A percentile compares a stretch with the other conserved stretches of the same genome.
Evolutionary conservation across 2,329 filamentous ascomycete species (phyloP).

Genomic region (Corinectria fuckeliana): DNA sequence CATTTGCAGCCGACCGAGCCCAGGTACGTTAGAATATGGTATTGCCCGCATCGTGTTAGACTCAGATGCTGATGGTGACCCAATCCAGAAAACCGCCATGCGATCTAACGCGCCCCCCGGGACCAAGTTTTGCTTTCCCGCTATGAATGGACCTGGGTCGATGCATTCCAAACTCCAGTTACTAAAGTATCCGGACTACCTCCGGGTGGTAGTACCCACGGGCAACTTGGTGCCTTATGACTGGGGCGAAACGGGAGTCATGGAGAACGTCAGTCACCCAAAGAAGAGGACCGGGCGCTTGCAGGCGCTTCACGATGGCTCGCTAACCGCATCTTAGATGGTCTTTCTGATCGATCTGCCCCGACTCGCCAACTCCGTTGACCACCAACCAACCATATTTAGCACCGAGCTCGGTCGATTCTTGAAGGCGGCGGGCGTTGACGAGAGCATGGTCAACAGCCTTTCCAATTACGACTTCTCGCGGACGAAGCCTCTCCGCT

Average conservation of each 20-base stretch:
- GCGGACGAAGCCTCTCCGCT: constrained; percentile 72
- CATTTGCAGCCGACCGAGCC: constrained; percentile 59
- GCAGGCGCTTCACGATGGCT: constrained; percentile 12
- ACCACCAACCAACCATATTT: constrained; percentile 57
- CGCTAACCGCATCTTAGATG: constrained; percentile 55
- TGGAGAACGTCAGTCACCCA: constrained; percentile 75
- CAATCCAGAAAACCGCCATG: constrained; percentile 53
- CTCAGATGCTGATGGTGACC: constrained; percentile 26
- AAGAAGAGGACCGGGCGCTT: constrained; percentile 24
- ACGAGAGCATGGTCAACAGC: constrained; percentile 69
- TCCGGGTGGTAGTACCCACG: constrained; percentile 84
- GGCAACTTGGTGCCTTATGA: constrained; percentile 87
- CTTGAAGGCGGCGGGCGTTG: constrained; percentile 69
- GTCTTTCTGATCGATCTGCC: constrained; percentile 95
- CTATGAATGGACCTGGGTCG: constrained; percentile 73
- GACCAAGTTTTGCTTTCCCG: constrained; percentile 80
- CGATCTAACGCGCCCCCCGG: constrained; percentile 55
- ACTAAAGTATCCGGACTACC: constrained; percentile 74
- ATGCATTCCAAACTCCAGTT: constrained; percentile 98
- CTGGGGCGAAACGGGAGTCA: constrained; percentile 83
- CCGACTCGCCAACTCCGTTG: constrained; percentile 50
- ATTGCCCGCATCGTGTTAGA: constrained; percentile 9
- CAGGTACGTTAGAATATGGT: constrained; percentile 51
- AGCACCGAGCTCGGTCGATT: constrained; percentile 75
- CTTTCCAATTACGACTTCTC: constrained; percentile 83